Percentiles rank a stretch among this genome's conserved stretches.
These are phyloP conservation scores for Neurospora sp. DNA, from an alignment of 495 filamentous ascomycete species.

Conservation along the genomic window DNA sequence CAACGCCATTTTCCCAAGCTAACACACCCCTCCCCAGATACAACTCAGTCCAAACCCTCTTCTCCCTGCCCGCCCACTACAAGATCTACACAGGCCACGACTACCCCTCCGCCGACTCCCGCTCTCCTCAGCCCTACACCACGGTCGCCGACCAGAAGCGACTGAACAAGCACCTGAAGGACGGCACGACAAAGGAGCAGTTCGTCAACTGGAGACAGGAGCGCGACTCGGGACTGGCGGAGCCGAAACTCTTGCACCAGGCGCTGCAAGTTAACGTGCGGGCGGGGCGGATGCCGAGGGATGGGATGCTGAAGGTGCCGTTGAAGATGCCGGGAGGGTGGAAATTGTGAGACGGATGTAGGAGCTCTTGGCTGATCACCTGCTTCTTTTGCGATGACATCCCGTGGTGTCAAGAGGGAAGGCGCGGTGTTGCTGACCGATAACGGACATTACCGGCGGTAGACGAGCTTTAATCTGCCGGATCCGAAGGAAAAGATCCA, in stretches of 20 bases:
- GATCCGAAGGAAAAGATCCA: too few species aligned
- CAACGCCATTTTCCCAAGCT: neutral
- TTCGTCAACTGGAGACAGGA: conserved; percentile 39
- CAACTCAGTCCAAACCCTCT: conserved; percentile 34
- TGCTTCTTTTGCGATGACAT: neutral
- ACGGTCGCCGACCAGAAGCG: conserved; percentile 41
- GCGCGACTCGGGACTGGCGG: conserved; percentile 37
- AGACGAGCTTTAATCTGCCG: too few species aligned
- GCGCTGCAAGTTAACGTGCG: conserved; percentile 52
- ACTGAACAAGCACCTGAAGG: conserved; percentile 44
- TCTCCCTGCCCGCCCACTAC: conserved; percentile 33
- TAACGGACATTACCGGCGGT: too few species aligned
- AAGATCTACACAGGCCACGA: conserved; percentile 45
- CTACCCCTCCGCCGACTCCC: conserved; percentile 30
- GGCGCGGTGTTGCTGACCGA: too few species aligned
- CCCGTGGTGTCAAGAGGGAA: too few species aligned
- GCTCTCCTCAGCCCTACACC: conserved; percentile 30
- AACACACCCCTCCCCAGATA: conserved; percentile 3
- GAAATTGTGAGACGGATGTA: neutral
- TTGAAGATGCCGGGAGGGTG: conserved; percentile 8
- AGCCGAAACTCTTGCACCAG: conserved; percentile 45
- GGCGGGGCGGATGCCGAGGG: conserved; percentile 39
- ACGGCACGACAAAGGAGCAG: conserved; percentile 29
- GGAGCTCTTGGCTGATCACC: neutral
- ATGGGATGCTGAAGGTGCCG: conserved; percentile 35